A percentile compares a stretch with the other conserved stretches of the same genome.
These are phyloP conservation scores for Corylus heterophylla DNA, from an alignment of 306 rosid genomes.

Conservation along the genomic window DNA sequence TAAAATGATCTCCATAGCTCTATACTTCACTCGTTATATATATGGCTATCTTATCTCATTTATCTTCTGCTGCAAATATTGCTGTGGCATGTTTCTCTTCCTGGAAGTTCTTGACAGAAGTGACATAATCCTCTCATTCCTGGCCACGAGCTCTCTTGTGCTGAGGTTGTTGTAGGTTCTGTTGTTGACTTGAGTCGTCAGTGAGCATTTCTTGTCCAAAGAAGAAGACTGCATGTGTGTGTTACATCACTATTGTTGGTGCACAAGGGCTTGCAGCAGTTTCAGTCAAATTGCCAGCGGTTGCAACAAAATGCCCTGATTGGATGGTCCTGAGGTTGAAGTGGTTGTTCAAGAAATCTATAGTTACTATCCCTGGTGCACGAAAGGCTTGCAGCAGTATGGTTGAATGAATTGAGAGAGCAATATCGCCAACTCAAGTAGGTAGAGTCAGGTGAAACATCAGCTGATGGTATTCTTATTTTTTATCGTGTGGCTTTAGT, in stretches of 20 bases:
- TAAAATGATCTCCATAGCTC: background rate
- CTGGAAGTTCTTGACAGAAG: background rate
- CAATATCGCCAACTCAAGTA: background rate
- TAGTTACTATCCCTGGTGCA: background rate
- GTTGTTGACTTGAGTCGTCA: background rate
- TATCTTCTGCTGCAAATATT: background rate
- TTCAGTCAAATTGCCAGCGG: background rate
- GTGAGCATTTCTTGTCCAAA: background rate
- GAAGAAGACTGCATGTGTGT: background rate
- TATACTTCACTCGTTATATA: background rate
- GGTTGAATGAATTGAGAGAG: background rate
- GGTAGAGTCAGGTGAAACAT: background rate
- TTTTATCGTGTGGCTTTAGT: background rate
- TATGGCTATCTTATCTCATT: background rate
- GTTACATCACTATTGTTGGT: background rate
- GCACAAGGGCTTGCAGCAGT: background rate
- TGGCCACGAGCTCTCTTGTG: background rate
- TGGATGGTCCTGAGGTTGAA: background rate
- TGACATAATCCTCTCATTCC: background rate
- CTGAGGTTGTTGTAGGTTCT: slow-evolving; percentile 3
- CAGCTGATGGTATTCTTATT: background rate
- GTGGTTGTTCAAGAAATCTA: background rate
- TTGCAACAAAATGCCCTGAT: background rate
- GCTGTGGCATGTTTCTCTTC: background rate
- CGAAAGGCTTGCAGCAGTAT: background rate